Base-by-base conservation (phyloP, 768 basidiomycete species). In the Suillus lakei region DNA sequence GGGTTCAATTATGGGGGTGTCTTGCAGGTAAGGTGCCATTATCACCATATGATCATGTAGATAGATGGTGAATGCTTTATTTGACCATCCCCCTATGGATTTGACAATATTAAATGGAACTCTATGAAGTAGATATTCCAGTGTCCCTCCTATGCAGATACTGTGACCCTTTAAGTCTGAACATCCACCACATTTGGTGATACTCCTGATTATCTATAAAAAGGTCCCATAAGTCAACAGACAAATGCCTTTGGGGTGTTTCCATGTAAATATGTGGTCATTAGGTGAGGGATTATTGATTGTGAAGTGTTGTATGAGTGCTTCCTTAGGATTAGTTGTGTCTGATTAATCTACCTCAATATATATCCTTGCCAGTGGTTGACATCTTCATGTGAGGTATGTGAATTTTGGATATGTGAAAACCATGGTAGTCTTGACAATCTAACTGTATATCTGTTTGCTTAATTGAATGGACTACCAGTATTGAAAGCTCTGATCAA, bases 31-130 rank as follows among this genome's bases (percentile, higher is more conserved):
- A 0, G 70, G 73, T 0, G 74, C 71, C 51, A 77, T 44, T 9
- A 76, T 65, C 10, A 66, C 53, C 0, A 71, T 69, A 51, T 79
- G 79, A n/a, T 75, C 67, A 0, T 68, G 61, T 0, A 81, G 72
- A 60, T 81, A 81, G 0, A 68, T 4, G 0, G 60, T 44, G 59
- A 81, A 81, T 0, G 77, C 63, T 6, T 79, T 74, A 4, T 77
- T 69, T 0, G 67, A 72, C 81, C 80, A 82, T 0, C 75, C 62
- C 0, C 80, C 80, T 50, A 73, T 74, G 0, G 71, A 67, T 2
- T 77, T 76, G 0, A 81, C 76, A 0, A 80, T 61, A 5, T 81
- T 73, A 1, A 80, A 79, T 0, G 72, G 70, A 0, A 73, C 63
- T 0, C 77, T 75, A 0, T 36, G 36, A 0, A 79, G 69, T 0